Conservation (phyloP, 106 monocot genomes). For the Iris macrosiphon region DNA sequence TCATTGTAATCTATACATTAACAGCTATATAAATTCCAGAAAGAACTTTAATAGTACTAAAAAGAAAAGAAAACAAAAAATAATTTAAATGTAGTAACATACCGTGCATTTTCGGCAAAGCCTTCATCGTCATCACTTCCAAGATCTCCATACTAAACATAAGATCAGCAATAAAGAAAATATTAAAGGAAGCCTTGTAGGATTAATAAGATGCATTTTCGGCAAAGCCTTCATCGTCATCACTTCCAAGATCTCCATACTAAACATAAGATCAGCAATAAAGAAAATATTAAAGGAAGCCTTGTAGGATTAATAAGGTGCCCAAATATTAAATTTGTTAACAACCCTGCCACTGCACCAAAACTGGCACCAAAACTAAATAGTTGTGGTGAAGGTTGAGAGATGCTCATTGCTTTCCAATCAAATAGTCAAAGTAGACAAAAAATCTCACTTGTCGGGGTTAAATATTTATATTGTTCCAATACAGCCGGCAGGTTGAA, state of each 20-base stretch:
- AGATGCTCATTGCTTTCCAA: no score
- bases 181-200: background rate
- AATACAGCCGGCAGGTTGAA: no score
- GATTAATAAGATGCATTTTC: conserved; percentile 17
- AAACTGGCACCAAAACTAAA: no score
- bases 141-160: conserved; percentile 45
- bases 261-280: conserved; percentile 7
- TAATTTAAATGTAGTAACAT: background rate
- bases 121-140: conserved; percentile 33
- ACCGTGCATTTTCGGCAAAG: conserved; percentile 34
- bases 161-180: background rate
- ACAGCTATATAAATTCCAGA: conserved; percentile 1
- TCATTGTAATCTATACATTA: no score
- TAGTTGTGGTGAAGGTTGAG: no score
- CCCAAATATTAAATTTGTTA: background rate
- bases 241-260: conserved; percentile 46
- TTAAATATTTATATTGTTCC: no score
- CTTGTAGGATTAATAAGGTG: background rate
- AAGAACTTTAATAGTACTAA: background rate
- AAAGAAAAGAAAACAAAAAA: background rate
- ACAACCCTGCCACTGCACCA: no score
- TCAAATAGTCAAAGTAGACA: no score
- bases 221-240: conserved; percentile 23
- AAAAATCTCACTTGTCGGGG: no score
- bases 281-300: conserved; percentile 1